These are phyloP conservation scores for Zymoseptoria ardabiliae DNA, from an alignment of 2,329 filamentous ascomycete genomes.

Conservation along the genomic window DNA sequence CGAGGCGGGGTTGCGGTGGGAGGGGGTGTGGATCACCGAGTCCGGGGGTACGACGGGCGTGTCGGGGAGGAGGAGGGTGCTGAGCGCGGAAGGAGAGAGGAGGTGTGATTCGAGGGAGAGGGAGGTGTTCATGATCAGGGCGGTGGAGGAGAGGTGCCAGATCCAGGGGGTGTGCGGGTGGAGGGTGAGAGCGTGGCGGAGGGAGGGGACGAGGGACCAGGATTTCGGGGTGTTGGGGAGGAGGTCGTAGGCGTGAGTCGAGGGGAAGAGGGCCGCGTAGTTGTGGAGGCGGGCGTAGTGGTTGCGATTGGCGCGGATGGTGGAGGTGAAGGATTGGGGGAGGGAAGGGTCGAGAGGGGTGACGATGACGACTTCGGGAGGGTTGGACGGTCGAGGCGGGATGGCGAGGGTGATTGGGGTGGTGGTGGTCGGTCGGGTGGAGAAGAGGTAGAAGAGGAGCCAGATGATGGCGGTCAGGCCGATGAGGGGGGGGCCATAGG, in stretches of 20 bases:
- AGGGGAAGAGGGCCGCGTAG: slow-evolving; percentile 78
- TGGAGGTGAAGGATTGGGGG: slow-evolving; percentile 60
- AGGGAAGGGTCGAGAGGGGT: slow-evolving; percentile 70
- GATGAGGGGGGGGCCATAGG: slow-evolving; percentile 42
- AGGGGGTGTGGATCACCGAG: slow-evolving; percentile 92
- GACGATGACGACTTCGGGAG: slow-evolving; percentile 63
- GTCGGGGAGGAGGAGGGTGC: slow-evolving; percentile 76
- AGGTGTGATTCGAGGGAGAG: slow-evolving; percentile 64
- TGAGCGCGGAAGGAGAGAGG: slow-evolving; percentile 59
- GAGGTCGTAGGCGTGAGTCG: slow-evolving; percentile 67
- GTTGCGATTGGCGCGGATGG: slow-evolving; percentile 72
- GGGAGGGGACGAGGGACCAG: slow-evolving; percentile 74
- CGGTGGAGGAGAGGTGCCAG: slow-evolving; percentile 79
- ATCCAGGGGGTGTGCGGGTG: slow-evolving; percentile 72
- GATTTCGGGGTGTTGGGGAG: slow-evolving; percentile 49
- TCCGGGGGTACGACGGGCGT: slow-evolving; percentile 85
- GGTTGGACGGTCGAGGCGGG: slow-evolving; percentile 33
- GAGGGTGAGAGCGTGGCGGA: slow-evolving; percentile 79
- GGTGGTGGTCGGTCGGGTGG: slow-evolving; percentile 16
- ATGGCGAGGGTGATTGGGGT: slow-evolving; percentile 10
- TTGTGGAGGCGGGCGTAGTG: slow-evolving; percentile 82
- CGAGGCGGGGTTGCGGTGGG: slow-evolving; percentile 66
- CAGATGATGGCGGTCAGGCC: slow-evolving; percentile 18
- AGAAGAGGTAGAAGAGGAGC: slow-evolving; percentile 28
- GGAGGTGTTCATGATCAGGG: slow-evolving; percentile 79